Evolutionary conservation across 2,329 filamentous ascomycete genomes (phyloP).

Genomic region (Lanzia echinophila): DNA sequence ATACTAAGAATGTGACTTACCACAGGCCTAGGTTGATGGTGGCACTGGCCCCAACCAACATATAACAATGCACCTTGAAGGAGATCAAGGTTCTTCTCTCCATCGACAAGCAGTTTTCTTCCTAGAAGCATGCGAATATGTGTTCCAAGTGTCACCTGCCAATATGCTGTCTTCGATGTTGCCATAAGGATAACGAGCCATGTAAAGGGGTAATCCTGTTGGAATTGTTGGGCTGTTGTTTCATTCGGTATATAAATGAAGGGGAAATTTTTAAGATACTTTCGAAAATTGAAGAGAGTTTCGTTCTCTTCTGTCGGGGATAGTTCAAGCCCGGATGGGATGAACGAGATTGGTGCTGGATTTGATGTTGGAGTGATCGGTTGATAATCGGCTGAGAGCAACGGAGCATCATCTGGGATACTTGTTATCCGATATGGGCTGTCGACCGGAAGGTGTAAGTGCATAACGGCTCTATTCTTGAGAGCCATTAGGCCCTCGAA

Average conservation of each 20-base stretch:
- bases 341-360: neutral
- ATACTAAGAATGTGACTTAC: no score
- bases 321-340: constrained; percentile 16
- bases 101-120: constrained; percentile 40
- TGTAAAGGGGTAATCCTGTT: constrained; percentile 39
- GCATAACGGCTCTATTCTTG: neutral
- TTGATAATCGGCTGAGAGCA: neutral
- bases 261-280: constrained; percentile 38
- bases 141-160: constrained; percentile 36
- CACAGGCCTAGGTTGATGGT: neutral
- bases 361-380: neutral
- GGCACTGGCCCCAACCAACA: constrained; percentile 1
- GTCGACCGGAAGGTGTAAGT: neutral
- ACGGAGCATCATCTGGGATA: neutral
- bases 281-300: constrained; percentile 37
- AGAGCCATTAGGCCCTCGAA: neutral
- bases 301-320: constrained; percentile 35
- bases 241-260: constrained; percentile 37
- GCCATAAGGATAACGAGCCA: constrained; percentile 45
- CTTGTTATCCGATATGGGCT: neutral
- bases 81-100: constrained; percentile 46
- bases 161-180: constrained; percentile 36
- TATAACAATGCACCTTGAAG: constrained; percentile 41
- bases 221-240: constrained; percentile 35
- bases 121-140: constrained; percentile 40